Percentiles rank a stretch among this genome's conserved stretches.
These are phyloP conservation scores for Colletotrichum somersetense DNA, from an alignment of 2,329 filamentous ascomycete genomes.

Conservation along the genomic window DNA sequence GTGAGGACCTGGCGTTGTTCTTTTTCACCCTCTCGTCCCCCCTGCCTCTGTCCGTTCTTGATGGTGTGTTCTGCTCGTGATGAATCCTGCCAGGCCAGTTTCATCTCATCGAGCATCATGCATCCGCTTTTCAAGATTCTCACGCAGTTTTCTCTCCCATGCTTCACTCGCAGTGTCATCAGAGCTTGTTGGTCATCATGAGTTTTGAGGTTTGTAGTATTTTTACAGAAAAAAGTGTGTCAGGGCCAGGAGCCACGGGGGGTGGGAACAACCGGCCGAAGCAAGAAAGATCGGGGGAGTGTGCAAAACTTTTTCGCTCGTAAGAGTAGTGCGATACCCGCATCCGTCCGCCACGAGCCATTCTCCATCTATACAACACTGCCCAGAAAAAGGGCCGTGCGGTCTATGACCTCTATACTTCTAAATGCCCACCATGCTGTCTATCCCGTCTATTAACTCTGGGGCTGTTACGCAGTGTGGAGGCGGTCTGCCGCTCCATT, in stretches of 20 bases:
- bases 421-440: conserved; percentile 41
- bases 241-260: conserved; percentile 41
- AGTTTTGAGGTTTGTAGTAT: conserved; percentile 41
- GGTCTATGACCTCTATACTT: conserved; percentile 41
- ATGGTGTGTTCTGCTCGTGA: background rate
- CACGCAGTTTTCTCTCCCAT: background rate
- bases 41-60: background rate
- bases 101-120: no score
- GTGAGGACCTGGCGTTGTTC: background rate
- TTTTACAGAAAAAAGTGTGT: conserved; percentile 42
- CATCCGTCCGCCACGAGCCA: conserved; percentile 28
- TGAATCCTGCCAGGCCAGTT: background rate
- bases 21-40: no score
- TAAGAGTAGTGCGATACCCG: conserved; percentile 32
- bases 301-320: conserved; percentile 39
- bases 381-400: conserved; percentile 27
- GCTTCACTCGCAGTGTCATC: background rate
- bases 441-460: conserved; percentile 41
- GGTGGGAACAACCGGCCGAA: conserved; percentile 21
- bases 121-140: background rate
- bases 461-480: conserved; percentile 29
- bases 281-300: conserved; percentile 16
- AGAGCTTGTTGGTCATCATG: background rate
- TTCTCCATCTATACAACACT: conserved; percentile 42
- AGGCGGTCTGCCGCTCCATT: conserved; percentile 19